phyloP scores from a whole-genome alignment of 1,139 yeast genomes.

The Suhomyces panamericanus region DNA sequence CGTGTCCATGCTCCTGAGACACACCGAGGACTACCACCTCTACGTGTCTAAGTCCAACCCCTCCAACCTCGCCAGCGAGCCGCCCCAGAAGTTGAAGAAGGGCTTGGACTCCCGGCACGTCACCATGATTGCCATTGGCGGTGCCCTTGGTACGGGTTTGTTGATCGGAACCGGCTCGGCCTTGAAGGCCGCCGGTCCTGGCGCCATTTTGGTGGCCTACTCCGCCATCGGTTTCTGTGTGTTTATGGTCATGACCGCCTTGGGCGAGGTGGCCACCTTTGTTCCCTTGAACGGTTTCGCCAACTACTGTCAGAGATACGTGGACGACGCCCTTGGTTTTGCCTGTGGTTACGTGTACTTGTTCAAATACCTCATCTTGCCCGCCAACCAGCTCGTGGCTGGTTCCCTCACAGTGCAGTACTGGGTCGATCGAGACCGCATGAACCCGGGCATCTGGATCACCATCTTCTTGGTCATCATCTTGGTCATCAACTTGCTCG shows the following conservation, averaged over 20 bases:
- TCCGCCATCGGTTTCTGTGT: constrained; percentile 62
- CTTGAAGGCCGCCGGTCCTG: constrained; percentile 67
- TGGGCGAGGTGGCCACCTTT: constrained; percentile 77
- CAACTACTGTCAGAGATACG: constrained; percentile 66
- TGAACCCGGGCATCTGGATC: constrained; percentile 63
- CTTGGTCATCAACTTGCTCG: constrained; percentile 29
- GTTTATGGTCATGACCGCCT: constrained; percentile 66
- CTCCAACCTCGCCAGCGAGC: constrained; percentile 32
- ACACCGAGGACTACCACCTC: constrained; percentile 51
- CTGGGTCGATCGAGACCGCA: constrained; percentile 51
- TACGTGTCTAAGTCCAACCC: constrained; percentile 50
- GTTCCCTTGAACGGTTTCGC: constrained; percentile 73
- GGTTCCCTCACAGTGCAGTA: constrained; percentile 61
- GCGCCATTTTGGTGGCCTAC: constrained; percentile 61
- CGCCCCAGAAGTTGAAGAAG: constrained; percentile 59
- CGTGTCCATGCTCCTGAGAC: constrained; percentile 39
- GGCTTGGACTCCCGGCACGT: constrained; percentile 70
- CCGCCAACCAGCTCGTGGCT: constrained; percentile 64
- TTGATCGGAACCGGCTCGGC: constrained; percentile 72
- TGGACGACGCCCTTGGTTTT: constrained; percentile 70
- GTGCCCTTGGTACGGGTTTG: constrained; percentile 64
- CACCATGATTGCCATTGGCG: constrained; percentile 67
- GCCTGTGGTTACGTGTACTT: constrained; percentile 72
- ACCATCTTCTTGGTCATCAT: constrained; percentile 51
- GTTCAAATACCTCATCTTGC: constrained; percentile 61